Percentiles rank a stretch among this genome's conserved stretches.
Conservation (phyloP, 2,329 filamentous ascomycete genomes). For the Cercospora citrullina region DNA sequence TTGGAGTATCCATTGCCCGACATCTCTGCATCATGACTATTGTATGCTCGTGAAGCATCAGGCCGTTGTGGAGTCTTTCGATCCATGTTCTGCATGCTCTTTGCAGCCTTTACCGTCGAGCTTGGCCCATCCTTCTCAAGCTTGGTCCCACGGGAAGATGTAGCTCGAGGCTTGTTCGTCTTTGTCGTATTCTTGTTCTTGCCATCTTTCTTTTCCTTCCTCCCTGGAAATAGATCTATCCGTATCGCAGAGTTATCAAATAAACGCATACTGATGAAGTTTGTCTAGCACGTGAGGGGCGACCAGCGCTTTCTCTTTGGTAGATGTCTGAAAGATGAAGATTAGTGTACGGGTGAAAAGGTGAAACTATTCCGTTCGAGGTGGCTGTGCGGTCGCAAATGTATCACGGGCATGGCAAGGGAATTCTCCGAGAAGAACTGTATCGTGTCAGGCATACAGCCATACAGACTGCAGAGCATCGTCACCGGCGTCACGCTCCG, state of each 20-base stretch:
- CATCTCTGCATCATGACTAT: background rate
- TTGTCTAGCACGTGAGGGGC: background rate
- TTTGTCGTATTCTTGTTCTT: background rate
- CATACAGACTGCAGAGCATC: background rate
- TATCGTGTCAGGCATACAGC: background rate
- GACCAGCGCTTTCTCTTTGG: conserved; percentile 6
- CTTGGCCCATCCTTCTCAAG: background rate
- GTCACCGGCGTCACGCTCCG: conserved; percentile 14
- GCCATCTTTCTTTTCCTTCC: conserved; percentile 15
- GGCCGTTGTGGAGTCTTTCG: background rate
- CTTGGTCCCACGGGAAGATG: background rate
- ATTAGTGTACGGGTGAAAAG: background rate
- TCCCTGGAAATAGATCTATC: conserved; percentile 19
- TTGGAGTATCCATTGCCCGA: background rate
- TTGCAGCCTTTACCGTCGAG: background rate
- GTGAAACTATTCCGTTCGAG: background rate
- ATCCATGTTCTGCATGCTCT: conserved; percentile 13
- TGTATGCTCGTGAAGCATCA: conserved; percentile 3
- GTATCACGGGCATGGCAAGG: background rate
- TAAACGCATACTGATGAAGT: conserved; percentile 12
- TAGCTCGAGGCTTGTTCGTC: background rate
- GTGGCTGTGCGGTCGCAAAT: conserved; percentile 7
- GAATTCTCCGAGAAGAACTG: background rate
- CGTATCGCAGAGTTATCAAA: conserved; percentile 21
- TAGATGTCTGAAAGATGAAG: background rate